phyloP scores from a whole-genome alignment of 306 rosid species.

The Hippophae tibetana region DNA sequence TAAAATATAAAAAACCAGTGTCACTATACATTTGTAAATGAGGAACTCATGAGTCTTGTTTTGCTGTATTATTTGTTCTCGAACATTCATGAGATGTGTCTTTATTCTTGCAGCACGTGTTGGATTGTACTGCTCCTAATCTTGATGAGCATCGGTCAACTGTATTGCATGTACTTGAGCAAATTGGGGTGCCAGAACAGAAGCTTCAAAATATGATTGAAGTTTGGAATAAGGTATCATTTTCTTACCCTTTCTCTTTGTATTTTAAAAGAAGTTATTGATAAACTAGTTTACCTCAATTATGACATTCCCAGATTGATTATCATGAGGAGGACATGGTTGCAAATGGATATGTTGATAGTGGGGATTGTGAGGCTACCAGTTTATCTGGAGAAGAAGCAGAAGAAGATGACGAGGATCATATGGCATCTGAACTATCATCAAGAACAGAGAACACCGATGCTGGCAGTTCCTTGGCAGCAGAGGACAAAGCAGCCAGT shows the following conservation, averaged over 20 bases:
- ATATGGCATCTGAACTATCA: slow-evolving; percentile 11
- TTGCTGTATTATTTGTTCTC: background rate
- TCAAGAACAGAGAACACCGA: slow-evolving; percentile 1
- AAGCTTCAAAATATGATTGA: slow-evolving; percentile 86
- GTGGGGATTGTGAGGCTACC: slow-evolving; percentile 26
- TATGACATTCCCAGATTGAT: slow-evolving; percentile 56
- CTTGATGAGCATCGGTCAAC: slow-evolving; percentile 83
- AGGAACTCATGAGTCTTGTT: background rate
- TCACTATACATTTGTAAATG: background rate
- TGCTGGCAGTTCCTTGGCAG: no score
- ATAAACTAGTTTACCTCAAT: background rate
- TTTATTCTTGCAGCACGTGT: slow-evolving; percentile 61
- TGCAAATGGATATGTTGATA: slow-evolving; percentile 30
- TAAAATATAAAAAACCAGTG: background rate
- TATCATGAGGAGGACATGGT: slow-evolving; percentile 36
- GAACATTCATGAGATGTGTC: slow-evolving; percentile 9
- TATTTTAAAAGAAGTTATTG: background rate
- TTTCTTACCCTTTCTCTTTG: background rate
- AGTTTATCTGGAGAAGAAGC: slow-evolving; percentile 24
- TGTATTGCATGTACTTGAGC: slow-evolving; percentile 73
- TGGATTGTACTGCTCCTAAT: slow-evolving; percentile 93
- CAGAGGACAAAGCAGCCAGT: slow-evolving; percentile 1
- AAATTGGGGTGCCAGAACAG: slow-evolving; percentile 71
- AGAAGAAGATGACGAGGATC: slow-evolving; percentile 3
- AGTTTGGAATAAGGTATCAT: slow-evolving; percentile 89